Percentiles rank a stretch among this genome's conserved stretches.
These are phyloP conservation scores for Glycine latifolia DNA, from an alignment of 306 rosid species.

Conservation along the genomic window DNA sequence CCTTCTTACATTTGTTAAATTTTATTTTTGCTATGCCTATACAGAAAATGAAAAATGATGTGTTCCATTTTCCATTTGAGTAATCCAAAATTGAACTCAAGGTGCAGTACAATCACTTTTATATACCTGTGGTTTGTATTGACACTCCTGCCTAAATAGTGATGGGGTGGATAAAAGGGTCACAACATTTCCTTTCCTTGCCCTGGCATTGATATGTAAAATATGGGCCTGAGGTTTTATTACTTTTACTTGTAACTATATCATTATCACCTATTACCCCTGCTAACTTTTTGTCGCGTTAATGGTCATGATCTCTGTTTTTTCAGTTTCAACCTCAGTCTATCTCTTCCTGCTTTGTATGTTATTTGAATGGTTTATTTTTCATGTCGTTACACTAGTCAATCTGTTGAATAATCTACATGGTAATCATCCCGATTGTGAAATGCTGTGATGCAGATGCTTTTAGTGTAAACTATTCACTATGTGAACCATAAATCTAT, in stretches of 20 bases:
- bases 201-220: conserved; percentile 14
- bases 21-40: not conserved
- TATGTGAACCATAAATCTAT: not conserved
- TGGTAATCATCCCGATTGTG: not conserved
- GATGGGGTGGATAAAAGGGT: not conserved
- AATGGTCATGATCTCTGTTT: not conserved
- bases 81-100: not conserved
- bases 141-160: not conserved
- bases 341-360: not conserved
- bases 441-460: not conserved
- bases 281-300: not conserved
- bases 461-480: not conserved
- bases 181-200: not conserved
- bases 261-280: not conserved
- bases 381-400: not conserved
- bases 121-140: not conserved
- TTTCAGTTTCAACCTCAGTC: not conserved
- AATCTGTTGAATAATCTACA: not conserved
- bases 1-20: conserved; percentile 18
- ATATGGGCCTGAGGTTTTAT: not conserved
- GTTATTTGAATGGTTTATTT: not conserved
- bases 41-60: not conserved
- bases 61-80: not conserved
- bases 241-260: not conserved
- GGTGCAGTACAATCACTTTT: not conserved